Evolutionary conservation across 2,329 filamentous ascomycete species (phyloP), one percentile per base, ranked within the genome.

Genomic region (Fonsecaea monophora): DNA sequence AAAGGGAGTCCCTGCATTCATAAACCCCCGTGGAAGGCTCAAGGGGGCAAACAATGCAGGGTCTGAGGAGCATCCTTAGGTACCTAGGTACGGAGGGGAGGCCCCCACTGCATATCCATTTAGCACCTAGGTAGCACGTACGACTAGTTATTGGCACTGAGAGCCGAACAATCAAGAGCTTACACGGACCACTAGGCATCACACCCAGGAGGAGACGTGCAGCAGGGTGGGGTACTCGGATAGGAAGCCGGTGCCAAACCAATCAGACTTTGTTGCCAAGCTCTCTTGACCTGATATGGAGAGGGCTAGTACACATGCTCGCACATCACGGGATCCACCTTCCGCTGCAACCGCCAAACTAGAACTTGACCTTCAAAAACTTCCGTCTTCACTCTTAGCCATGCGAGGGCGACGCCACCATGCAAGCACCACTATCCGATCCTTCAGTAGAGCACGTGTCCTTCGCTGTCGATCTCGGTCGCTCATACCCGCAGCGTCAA

Each of bases 301-400:
- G 8, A 10, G 2, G 45, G 12, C 21, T 50, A 13, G 45, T 25
- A 50, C 2, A 12, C 18, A 18, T 25, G 21, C 45, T 13, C 10
- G 5, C 21, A 8, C 21, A 50, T 30, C 18, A 50, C 45, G 45
- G 45, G 45, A 50, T 50, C 45, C 45, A 50, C 45, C 45, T 50
- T 50, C 45, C 45, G 45, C 45, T 4, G 18, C 21, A 25, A 50
- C 18, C 18, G 45, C 45, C 58, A 35, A 15, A 53, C n/a, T 25
- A 35, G 58, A 60, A 35, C 42, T 50, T 53, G 42, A 50, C 42
- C 58, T 53, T 50, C 21, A 10, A 12, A 25, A 25, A 50, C 7
- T 21, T 25, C 12, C 18, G 21, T 18, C 45, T 9, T 50, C 45
- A 50, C 18, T 25, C 25, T n/a, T 15, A n/a, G 5, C 38, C 38